Evolutionary conservation across 2,329 filamentous ascomycete species (phyloP), one percentile per base, ranked within the genome.

Genomic region (Colletotrichum sp.): DNA sequence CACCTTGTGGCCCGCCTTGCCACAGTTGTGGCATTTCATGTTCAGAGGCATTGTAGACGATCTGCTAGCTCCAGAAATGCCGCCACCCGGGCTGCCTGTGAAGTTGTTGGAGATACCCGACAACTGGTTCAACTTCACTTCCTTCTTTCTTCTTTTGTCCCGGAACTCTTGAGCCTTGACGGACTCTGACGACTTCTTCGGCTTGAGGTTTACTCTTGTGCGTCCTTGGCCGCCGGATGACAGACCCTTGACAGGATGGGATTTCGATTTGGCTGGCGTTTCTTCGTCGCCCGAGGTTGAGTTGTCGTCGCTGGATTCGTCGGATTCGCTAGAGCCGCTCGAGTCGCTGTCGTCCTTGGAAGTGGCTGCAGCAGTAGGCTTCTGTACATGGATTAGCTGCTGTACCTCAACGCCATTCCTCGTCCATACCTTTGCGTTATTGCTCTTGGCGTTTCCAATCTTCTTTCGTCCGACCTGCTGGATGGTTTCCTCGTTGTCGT

Each of bases 101-200:
- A 74, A 63, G 55, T 74, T 48, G 26, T 67, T 67, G 76, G 92
- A 94, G 62, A 95, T 91, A 2, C 91, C 93, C 6, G 87, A 89
- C 71, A 92, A 81, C 28, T 87, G 87, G 80, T 93, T 93, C 71
- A 95, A 84, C 76, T 93, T 92, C 67, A 94, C 87, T 71, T 93
- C 91, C 81, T 93, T 93, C 82, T 92, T 92, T 79, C 90, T 89
- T 59, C 92, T 86, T 80, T 90, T 89, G 56, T 91, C 90, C 9
- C 90, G 89, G 21, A 92, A 82, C 77, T 91, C 86, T 77, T 85
- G 84, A 14, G 85, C 83, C 77, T 87, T 88, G 28, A 84, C 84
- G 66, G 86, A 86, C 74, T 89, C 88, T 30, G 84, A 84, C 64
- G 71, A 63, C 26, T 69, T 71, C 34, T 88, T 86, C 8, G 84